Evolutionary conservation across 768 basidiomycete genomes (phyloP).

Genomic region (Gymnopilus junonius): DNA sequence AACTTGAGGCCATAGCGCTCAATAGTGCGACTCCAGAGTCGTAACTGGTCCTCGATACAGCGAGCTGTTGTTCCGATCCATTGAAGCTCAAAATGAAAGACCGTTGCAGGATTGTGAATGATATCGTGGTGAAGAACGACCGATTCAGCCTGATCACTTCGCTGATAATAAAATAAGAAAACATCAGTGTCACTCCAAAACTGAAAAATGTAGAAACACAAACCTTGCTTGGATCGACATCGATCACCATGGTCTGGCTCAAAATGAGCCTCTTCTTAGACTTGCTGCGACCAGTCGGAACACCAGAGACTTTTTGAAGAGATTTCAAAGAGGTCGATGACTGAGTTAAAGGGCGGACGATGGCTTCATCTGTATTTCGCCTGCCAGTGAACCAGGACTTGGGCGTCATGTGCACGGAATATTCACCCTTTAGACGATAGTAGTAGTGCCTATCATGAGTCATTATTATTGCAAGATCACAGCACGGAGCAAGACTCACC

Average conservation of each 20-base stretch:
- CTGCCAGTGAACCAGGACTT: constrained; percentile 62
- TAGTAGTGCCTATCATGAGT: constrained; percentile 72
- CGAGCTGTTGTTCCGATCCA: constrained; percentile 96
- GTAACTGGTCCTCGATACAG: constrained; percentile 86
- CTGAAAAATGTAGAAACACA: constrained; percentile 1
- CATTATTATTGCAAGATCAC: neutral
- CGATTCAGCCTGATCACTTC: constrained; percentile 86
- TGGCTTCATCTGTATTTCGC: constrained; percentile 51
- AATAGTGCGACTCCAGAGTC: constrained; percentile 79
- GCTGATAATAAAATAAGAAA: constrained; percentile 39
- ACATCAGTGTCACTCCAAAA: neutral
- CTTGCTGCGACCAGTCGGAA: constrained; percentile 43
- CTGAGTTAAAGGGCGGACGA: constrained; percentile 13
- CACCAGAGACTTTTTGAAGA: constrained; percentile 2
- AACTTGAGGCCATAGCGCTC: constrained; percentile 91
- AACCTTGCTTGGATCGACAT: constrained; percentile 81
- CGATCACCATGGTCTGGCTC: constrained; percentile 90
- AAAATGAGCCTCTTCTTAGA: constrained; percentile 69
- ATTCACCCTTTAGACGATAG: constrained; percentile 82
- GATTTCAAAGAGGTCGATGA: constrained; percentile 12
- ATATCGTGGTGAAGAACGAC: constrained; percentile 93
- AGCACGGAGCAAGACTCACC: constrained; percentile 48
- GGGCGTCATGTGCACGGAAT: constrained; percentile 70
- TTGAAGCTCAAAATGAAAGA: constrained; percentile 96
- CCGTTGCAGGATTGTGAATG: constrained; percentile 92